Evolutionary conservation across 2,329 filamentous ascomycete genomes (phyloP), one percentile per base, ranked within the genome.

Genomic region (Epichloe hybrida): DNA sequence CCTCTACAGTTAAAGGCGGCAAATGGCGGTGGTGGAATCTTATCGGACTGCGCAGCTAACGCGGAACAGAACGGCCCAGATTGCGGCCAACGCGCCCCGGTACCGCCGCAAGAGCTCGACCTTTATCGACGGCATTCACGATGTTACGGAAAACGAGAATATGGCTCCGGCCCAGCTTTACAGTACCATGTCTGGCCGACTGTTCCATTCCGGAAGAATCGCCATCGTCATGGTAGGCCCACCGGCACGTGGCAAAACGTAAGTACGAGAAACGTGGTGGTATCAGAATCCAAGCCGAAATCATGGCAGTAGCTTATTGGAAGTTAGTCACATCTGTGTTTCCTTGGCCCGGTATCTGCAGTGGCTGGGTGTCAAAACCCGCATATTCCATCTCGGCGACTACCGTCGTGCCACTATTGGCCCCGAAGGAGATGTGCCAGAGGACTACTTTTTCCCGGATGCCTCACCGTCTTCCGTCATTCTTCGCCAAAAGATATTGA

Each of bases 391-490:
- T 65, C 75, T 98, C 15, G 93, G 94, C 52, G 93, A 98, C 69
- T 98, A 98, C 66, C 85, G 93, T 57, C 81, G 93, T 64, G 90
- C 89, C 34, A 95, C 91, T 15, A 81, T 97, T 56, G 89, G 88
- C 17, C 80, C 83, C 41, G 88, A 83, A 13, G 84, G 84, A 51
- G 81, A 90, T 52, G 86, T 98, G 15, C 94, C 93, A 1, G 87
- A 95, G 56, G 93, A 98, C 65, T 98, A 98, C 68, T 98, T 98
- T 72, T 95, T 91, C 65, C 85, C 95, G 27, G 90, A 97, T 63
- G 91, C 94, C 31, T 93, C 89, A 27, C 88, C 91, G 4, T 80
- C 86, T 12, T 95, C 93, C 1, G 86, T 97, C n/a, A 81, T 97
- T 57, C 73, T 98, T 47, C 83, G 93, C 36, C 93, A 97, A 67